Percentiles rank a stretch among this genome's conserved stretches.
Conservation (phyloP, 768 basidiomycete species). For the Auriscalpium microsporum region DNA sequence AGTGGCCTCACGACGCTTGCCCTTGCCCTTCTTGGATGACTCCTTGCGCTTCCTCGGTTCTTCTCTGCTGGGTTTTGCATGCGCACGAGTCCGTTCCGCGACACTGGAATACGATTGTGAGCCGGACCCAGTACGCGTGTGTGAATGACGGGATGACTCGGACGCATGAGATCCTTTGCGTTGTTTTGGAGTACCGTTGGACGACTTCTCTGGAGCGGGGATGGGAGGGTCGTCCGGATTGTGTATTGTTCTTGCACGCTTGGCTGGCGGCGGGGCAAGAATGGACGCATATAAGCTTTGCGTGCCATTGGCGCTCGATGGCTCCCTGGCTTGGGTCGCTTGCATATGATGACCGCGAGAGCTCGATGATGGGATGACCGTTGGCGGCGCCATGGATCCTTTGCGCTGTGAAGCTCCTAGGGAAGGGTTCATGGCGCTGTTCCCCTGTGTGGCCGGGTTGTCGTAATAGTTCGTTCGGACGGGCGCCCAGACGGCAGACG, state of each 20-base stretch:
- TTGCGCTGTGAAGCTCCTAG: slow-evolving; percentile 17
- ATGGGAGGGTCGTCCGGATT: slow-evolving; percentile 65
- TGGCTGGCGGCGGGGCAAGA: slow-evolving; percentile 66
- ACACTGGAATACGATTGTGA: slow-evolving; percentile 10
- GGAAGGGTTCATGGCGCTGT: slow-evolving; percentile 26
- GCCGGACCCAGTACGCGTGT: slow-evolving; percentile 1
- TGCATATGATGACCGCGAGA: slow-evolving; percentile 6
- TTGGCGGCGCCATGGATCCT: slow-evolving; percentile 40
- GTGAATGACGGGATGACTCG: slow-evolving; percentile 7
- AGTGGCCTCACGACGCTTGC: slow-evolving; percentile 3
- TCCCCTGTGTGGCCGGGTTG: slow-evolving; percentile 43
- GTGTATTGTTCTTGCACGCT: slow-evolving; percentile 72
- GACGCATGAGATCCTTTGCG: slow-evolving; percentile 15
- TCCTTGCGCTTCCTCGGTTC: slow-evolving; percentile 3
- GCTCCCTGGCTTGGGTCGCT: slow-evolving; percentile 18
- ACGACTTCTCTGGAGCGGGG: slow-evolving; percentile 34
- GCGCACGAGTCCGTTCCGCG: slow-evolving; percentile 14
- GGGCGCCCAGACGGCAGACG: slow-evolving; percentile 16
- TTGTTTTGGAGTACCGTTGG: slow-evolving; percentile 18
- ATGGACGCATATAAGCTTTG: slow-evolving; percentile 69
- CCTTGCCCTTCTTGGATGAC: slow-evolving; percentile 1
- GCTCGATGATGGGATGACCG: slow-evolving; percentile 12
- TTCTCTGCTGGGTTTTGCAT: slow-evolving; percentile 8
- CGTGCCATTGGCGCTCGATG: slow-evolving; percentile 29
- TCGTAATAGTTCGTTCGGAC: slow-evolving; percentile 37